Evolutionary conservation across 2,329 filamentous ascomycete genomes (phyloP).

Genomic region (Acrocalymma vagum): DNA sequence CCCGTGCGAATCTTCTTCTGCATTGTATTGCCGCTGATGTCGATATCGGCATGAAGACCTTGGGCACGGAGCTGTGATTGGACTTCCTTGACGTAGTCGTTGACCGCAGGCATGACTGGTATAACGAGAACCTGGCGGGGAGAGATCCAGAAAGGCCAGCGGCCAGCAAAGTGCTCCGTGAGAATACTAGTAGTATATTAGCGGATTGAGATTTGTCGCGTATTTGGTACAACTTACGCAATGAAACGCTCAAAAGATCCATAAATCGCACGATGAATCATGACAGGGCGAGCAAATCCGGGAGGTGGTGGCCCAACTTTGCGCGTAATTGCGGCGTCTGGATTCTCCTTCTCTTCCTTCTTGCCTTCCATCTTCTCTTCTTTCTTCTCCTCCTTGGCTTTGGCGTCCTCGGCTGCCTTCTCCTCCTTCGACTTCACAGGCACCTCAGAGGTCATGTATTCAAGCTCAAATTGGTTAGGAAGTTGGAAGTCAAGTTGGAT

Average conservation of each 20-base stretch:
- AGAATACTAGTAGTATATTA: conserved; percentile 62
- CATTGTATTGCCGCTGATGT: conserved; percentile 79
- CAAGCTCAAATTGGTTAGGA: conserved; percentile 84
- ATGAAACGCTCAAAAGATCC: conserved; percentile 75
- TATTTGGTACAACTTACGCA: conserved; percentile 51
- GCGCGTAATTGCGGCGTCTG: conserved; percentile 25
- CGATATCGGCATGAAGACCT: conserved; percentile 75
- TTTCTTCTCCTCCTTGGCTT: conserved; percentile 28
- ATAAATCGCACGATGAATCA: conserved; percentile 84
- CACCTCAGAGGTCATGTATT: conserved; percentile 79
- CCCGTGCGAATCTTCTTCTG: conserved; percentile 89
- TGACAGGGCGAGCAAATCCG: conserved; percentile 80
- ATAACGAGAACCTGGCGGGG: conserved; percentile 84
- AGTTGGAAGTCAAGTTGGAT: conserved; percentile 94
- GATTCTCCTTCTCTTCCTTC: conserved; percentile 28
- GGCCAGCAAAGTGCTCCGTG: conserved; percentile 84
- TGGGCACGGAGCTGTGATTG: conserved; percentile 72
- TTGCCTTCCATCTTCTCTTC: conserved; percentile 32
- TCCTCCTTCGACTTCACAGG: conserved; percentile 49
- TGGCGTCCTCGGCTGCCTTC: conserved; percentile 24
- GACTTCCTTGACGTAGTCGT: conserved; percentile 78
- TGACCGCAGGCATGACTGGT: conserved; percentile 75
- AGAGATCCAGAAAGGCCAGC: conserved; percentile 90
- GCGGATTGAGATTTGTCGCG: neutral
- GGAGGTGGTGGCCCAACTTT: conserved; percentile 37